Evolutionary conservation across 2,329 filamentous ascomycete genomes (phyloP).

Genomic region (Domatiomyces catenatus): DNA sequence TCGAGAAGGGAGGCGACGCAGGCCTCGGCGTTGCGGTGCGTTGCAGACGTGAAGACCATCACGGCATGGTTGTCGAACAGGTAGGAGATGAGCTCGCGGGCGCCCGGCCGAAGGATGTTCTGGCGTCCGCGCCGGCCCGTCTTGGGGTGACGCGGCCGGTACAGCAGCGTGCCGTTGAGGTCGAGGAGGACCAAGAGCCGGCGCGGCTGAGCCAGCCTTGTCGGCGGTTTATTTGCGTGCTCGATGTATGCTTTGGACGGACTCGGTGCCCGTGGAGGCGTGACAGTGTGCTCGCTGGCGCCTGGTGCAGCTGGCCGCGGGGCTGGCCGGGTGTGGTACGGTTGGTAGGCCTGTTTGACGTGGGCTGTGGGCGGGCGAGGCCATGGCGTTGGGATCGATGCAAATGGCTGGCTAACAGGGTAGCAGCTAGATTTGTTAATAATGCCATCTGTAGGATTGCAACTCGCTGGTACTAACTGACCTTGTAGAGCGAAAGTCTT

Average conservation of each 20-base stretch:
- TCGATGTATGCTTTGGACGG: conserved; percentile 47
- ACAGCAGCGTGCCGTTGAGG: conserved; percentile 79
- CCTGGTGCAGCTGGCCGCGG: conserved; percentile 33
- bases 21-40: conserved; percentile 51
- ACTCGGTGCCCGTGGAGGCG: conserved; percentile 38
- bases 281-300: conserved; percentile 47
- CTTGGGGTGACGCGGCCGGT: conserved; percentile 31
- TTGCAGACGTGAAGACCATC: conserved; percentile 83
- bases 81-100: conserved; percentile 55
- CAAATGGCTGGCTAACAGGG: background rate
- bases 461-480: conserved; percentile 12
- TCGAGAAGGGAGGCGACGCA: conserved; percentile 53
- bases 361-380: background rate
- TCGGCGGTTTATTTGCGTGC: conserved; percentile 34
- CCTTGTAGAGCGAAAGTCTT: conserved; percentile 8
- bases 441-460: conserved; percentile 16
- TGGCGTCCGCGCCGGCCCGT: conserved; percentile 32
- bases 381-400: background rate
- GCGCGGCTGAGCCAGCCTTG: conserved; percentile 33
- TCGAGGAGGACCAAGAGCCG: conserved; percentile 73
- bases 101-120: conserved; percentile 46
- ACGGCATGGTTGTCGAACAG: conserved; percentile 61
- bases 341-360: background rate
- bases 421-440: conserved; percentile 13
- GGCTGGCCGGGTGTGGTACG: conserved; percentile 1